Evolutionary conservation across 495 filamentous ascomycete species (phyloP).

Genomic region (Xylaria longipes): DNA sequence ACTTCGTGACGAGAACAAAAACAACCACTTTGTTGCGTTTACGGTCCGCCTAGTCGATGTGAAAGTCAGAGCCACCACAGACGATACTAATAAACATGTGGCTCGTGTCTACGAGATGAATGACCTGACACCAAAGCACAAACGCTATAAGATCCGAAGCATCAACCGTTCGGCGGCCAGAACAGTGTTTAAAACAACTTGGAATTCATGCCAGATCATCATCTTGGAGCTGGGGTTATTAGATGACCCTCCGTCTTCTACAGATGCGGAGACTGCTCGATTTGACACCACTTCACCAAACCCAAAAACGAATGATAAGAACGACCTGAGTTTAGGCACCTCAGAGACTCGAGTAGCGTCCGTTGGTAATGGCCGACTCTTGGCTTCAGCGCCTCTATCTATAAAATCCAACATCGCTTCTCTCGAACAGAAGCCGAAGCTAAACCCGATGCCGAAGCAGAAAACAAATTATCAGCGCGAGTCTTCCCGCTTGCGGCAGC

Average conservation of each 20-base stretch:
- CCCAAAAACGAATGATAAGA: not conserved
- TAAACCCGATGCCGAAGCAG: not conserved
- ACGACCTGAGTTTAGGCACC: not conserved
- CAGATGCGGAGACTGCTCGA: too few relatives aligned
- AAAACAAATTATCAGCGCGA: slow-evolving; percentile 1
- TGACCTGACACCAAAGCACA: not conserved
- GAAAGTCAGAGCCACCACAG: not conserved
- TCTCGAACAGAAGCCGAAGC: too few relatives aligned
- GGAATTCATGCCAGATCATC: slow-evolving; percentile 1
- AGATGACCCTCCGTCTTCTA: not conserved
- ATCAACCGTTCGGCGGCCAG: not conserved
- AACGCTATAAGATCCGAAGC: slow-evolving; percentile 1
- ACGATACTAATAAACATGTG: not conserved
- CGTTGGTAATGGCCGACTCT: not conserved
- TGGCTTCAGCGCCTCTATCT: not conserved
- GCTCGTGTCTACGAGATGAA: slow-evolving; percentile 10
- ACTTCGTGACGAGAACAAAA: not conserved
- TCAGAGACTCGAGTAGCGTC: not conserved
- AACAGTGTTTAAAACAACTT: slow-evolving; percentile 2
- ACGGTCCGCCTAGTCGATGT: not conserved
- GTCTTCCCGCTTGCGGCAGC: slow-evolving; percentile 3
- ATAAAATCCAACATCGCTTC: not conserved
- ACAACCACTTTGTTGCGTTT: not conserved
- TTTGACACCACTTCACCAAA: not conserved
- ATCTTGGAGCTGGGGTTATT: not conserved